Percentiles rank a stretch among this genome's conserved stretches.
These are phyloP conservation scores for Zygosaccharomyces sapae DNA, from an alignment of 1,139 yeast genomes.

Conservation along the genomic window DNA sequence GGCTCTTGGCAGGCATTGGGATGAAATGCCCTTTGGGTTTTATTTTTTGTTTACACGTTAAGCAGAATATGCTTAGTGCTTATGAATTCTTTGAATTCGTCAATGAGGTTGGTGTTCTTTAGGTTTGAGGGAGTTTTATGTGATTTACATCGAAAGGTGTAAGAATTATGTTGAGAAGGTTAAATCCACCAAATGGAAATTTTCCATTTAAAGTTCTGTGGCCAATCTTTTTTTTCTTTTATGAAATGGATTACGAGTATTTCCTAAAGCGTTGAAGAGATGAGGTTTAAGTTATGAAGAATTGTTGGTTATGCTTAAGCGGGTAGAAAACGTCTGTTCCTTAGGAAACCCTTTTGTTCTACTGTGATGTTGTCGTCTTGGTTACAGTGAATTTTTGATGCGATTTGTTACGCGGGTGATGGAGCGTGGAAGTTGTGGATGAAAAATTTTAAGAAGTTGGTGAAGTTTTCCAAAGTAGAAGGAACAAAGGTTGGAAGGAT, in stretches of 20 bases:
- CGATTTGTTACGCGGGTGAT: not conserved
- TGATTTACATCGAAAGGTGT: not conserved
- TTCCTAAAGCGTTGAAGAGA: too few species aligned
- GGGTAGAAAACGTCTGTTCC: too few species aligned
- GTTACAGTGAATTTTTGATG: not conserved
- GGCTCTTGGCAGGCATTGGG: not conserved
- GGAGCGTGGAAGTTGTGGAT: not conserved
- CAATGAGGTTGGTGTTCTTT: not conserved
- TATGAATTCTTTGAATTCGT: not conserved
- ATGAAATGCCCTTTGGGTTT: not conserved
- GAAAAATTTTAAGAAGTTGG: not conserved
- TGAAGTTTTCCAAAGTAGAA: not conserved
- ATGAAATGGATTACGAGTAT: too few species aligned
- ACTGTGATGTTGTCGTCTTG: not conserved
- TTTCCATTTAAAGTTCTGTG: not conserved
- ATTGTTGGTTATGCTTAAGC: too few species aligned
- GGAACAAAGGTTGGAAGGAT: not conserved
- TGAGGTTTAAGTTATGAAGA: too few species aligned
- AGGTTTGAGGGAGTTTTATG: not conserved
- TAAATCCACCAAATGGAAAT: too few species aligned
- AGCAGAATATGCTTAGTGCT: too few species aligned
- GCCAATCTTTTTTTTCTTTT: not conserved
- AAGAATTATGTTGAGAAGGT: not conserved
- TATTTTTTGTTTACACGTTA: too few species aligned
- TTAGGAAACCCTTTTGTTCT: not conserved